A percentile compares a stretch with the other conserved stretches of the same genome.
phyloP scores from a whole-genome alignment of 2,329 filamentous ascomycete genomes.

The Dactylellina cionopaga region DNA sequence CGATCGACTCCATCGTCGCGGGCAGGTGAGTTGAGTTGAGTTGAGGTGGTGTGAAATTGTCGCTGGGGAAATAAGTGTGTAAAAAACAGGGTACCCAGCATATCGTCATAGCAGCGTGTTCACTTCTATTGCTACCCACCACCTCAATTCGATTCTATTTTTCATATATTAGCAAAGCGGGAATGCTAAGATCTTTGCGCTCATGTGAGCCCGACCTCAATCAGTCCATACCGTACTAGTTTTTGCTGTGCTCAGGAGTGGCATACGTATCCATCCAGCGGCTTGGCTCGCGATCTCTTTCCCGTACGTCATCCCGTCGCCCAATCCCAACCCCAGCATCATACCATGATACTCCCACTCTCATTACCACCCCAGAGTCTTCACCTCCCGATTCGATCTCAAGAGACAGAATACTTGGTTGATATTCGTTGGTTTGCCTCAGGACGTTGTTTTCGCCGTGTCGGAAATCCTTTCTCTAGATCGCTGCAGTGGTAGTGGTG shows the following conservation, averaged over 20 bases:
- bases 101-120: constrained; percentile 41
- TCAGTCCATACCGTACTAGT: no score
- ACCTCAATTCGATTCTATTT: no score
- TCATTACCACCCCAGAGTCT: constrained; percentile 14
- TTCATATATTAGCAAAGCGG: no score
- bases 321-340: constrained; percentile 10
- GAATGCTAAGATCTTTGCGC: constrained; percentile 17
- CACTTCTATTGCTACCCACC: background rate
- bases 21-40: no score
- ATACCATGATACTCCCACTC: background rate
- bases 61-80: background rate
- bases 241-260: no score
- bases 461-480: constrained; percentile 32
- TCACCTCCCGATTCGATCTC: no score
- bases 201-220: constrained; percentile 6
- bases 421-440: no score
- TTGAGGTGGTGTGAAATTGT: no score
- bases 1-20: background rate
- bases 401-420: no score
- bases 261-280: constrained; percentile 29
- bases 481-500: no score
- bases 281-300: constrained; percentile 2
- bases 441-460: constrained; percentile 8
- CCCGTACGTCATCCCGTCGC: constrained; percentile 40
- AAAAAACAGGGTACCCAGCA: constrained; percentile 43